These are phyloP conservation scores for Phyllostachys edulis DNA, from an alignment of 176 grass and related monocot genomes.

Conservation along the genomic window DNA sequence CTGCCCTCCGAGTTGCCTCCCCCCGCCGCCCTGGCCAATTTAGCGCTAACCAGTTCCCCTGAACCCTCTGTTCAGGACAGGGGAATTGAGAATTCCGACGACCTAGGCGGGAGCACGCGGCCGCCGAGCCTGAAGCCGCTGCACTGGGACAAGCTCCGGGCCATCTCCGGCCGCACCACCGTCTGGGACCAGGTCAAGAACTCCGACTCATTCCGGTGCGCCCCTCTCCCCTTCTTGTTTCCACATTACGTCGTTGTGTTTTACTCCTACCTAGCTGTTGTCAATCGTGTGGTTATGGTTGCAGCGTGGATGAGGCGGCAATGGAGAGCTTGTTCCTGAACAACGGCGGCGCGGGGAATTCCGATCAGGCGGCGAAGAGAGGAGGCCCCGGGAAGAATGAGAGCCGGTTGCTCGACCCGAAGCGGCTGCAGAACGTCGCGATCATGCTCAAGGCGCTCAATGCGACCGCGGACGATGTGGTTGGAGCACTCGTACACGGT, in stretches of 20 bases:
- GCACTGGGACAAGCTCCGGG: constrained; percentile 68
- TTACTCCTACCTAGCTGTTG: neutral
- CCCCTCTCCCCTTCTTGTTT: neutral
- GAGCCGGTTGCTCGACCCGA: constrained; percentile 58
- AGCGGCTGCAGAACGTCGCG: constrained; percentile 75
- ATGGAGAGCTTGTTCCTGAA: constrained; percentile 69
- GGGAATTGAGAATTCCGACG: constrained; percentile 26
- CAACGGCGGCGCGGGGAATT: constrained; percentile 5
- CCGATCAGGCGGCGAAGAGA: constrained; percentile 13
- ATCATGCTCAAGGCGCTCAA: constrained; percentile 71
- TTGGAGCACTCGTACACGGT: constrained; percentile 62
- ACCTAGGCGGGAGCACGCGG: constrained; percentile 9
- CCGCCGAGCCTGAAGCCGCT: constrained; percentile 52
- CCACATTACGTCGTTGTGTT: neutral
- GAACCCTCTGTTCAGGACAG: constrained; percentile 33
- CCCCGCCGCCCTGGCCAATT: constrained; percentile 26
- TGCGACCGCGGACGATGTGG: constrained; percentile 52
- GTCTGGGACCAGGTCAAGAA: constrained; percentile 65
- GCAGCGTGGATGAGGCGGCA: constrained; percentile 70
- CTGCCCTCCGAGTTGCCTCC: constrained; percentile 43
- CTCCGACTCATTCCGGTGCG: constrained; percentile 55
- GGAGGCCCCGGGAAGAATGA: constrained; percentile 40
- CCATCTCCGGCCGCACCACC: constrained; percentile 51
- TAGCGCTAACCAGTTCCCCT: constrained; percentile 25
- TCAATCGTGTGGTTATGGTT: neutral